Conservation (phyloP, 176 grass and related monocot species). For the Zoysia pacifica region DNA sequence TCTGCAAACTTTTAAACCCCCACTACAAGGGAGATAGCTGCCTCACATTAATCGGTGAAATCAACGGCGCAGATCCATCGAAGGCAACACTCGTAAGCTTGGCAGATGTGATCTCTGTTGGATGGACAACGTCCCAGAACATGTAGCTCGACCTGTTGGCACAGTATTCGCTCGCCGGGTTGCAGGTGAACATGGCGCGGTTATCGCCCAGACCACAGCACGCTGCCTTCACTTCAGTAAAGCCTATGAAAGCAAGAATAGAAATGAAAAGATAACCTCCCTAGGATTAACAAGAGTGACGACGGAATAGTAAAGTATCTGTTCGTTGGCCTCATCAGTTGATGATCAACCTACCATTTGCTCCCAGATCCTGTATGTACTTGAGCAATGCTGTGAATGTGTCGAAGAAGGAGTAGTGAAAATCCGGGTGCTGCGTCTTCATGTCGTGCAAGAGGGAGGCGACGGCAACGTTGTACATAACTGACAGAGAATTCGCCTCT, state of each 20-base stretch:
- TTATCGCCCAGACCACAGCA: slow-evolving; percentile 83
- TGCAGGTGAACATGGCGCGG: slow-evolving; percentile 65
- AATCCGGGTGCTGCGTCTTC: slow-evolving; percentile 3
- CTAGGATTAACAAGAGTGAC: background rate
- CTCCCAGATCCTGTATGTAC: slow-evolving; percentile 58
- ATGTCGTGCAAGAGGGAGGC: slow-evolving; percentile 44
- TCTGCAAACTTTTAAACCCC: no score
- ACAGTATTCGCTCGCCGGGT: slow-evolving; percentile 62
- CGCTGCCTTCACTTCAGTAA: slow-evolving; percentile 60
- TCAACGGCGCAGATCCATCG: slow-evolving; percentile 54
- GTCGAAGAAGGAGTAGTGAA: slow-evolving; percentile 74
- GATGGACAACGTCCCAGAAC: slow-evolving; percentile 89
- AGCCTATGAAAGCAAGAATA: slow-evolving; percentile 35
- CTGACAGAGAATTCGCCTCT: slow-evolving; percentile 52
- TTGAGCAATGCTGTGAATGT: slow-evolving; percentile 46
- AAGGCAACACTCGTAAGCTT: slow-evolving; percentile 48
- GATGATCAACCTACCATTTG: background rate
- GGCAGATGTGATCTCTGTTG: slow-evolving; percentile 59
- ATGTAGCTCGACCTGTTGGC: slow-evolving; percentile 55
- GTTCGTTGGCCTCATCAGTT: no score
- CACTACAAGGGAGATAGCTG: slow-evolving; percentile 43
- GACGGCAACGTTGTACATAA: slow-evolving; percentile 58
- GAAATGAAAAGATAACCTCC: background rate
- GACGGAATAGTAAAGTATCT: no score
- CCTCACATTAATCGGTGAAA: slow-evolving; percentile 62